A percentile compares a stretch with the other conserved stretches of the same genome.
Conservation (phyloP, 2,329 filamentous ascomycete species). For the Diaporthe velutina region DNA sequence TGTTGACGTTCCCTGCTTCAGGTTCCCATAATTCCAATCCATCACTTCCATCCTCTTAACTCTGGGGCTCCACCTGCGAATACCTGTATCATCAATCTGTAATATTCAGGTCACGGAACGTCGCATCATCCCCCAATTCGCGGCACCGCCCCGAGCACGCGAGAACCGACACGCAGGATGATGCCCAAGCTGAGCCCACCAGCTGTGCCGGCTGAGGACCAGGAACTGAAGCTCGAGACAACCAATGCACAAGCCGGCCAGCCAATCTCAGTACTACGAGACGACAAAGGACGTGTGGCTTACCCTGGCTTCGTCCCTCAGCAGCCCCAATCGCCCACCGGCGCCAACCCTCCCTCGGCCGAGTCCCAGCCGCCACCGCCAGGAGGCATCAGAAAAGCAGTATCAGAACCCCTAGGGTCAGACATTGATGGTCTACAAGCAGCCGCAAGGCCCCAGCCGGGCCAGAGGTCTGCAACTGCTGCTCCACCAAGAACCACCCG, state of each 20-base stretch:
- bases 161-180: constrained; percentile 14
- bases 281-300: constrained; percentile 47
- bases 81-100: background rate
- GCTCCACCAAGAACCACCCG: constrained; percentile 35
- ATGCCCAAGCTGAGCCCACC: constrained; percentile 27
- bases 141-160: constrained; percentile 5
- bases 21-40: constrained; percentile 9
- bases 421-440: background rate
- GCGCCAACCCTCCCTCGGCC: background rate
- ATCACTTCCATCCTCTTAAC: background rate
- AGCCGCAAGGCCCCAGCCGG: constrained; percentile 38
- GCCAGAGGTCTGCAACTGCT: constrained; percentile 44
- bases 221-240: constrained; percentile 46
- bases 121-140: background rate
- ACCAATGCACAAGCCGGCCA: constrained; percentile 44
- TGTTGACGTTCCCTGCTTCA: background rate
- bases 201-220: constrained; percentile 9
- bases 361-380: background rate
- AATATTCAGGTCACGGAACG: background rate
- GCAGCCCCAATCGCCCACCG: constrained; percentile 42
- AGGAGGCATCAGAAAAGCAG: constrained; percentile 34
- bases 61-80: background rate
- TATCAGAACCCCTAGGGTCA: constrained; percentile 36
- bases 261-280: constrained; percentile 48
- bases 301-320: constrained; percentile 52